Percentiles rank a stretch among this genome's conserved stretches.
These are phyloP conservation scores for Ceratobasidium sp. DNA, from an alignment of 1,284 basidiomycete species.

Conservation along the genomic window DNA sequence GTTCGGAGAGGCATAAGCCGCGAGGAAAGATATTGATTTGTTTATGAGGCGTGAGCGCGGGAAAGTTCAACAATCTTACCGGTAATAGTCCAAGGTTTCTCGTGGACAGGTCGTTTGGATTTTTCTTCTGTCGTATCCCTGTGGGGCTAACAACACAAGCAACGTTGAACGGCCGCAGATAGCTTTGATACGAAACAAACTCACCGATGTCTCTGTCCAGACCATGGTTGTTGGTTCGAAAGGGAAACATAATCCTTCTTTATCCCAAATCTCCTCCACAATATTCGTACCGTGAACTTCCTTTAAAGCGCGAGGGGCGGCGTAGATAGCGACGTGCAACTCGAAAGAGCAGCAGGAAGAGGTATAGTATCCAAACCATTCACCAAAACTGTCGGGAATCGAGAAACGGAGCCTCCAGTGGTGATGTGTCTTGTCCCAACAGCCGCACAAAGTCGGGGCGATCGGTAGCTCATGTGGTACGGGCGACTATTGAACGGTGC, in stretches of 20 bases:
- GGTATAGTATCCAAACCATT: neutral
- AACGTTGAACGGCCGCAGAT: neutral
- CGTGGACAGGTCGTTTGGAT: neutral
- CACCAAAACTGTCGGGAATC: neutral
- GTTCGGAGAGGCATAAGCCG: no score
- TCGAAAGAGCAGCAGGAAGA: slow-evolving; percentile 18
- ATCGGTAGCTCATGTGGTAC: slow-evolving; percentile 23
- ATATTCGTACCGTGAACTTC: slow-evolving; percentile 24
- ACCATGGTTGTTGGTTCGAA: slow-evolving; percentile 1
- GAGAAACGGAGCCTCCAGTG: neutral
- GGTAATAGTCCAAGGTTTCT: neutral
- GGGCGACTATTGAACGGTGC: slow-evolving; percentile 7
- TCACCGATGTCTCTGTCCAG: slow-evolving; percentile 2
- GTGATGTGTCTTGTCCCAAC: slow-evolving; percentile 11
- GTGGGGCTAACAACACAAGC: neutral
- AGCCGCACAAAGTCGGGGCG: slow-evolving; percentile 15
- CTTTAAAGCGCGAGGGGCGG: neutral
- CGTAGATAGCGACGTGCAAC: slow-evolving; percentile 28
- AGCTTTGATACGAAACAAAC: neutral
- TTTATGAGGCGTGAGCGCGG: no score
- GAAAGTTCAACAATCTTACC: neutral
- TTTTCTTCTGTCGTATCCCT: neutral
- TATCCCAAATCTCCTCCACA: slow-evolving; percentile 34
- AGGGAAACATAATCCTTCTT: no score
- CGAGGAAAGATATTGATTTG: no score